A percentile compares a stretch with the other conserved stretches of the same genome.
Conservation (phyloP, 305 asterid genomes). For the Nicotiana rustica region DNA sequence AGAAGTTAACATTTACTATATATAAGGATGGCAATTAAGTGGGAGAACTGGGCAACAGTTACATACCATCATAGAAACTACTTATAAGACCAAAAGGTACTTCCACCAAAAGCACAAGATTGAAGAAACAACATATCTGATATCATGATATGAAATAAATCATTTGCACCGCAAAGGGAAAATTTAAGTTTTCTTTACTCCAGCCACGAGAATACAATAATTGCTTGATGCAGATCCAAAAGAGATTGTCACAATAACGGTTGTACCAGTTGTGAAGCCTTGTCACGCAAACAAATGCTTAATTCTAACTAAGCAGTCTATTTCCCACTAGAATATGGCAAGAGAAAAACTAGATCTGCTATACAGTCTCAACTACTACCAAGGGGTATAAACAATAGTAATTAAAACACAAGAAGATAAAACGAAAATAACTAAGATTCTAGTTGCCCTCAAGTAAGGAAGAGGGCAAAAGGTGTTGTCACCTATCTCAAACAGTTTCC, state of each 20-base stretch:
- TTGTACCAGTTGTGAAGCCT: neutral
- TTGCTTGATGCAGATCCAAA: neutral
- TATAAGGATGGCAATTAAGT: conserved; percentile 13
- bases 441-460: neutral
- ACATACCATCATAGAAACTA: neutral
- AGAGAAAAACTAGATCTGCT: neutral
- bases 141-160: neutral
- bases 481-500: neutral
- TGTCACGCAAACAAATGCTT: neutral
- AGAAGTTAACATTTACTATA: neutral
- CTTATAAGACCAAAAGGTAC: conserved; percentile 4
- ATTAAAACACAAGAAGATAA: neutral
- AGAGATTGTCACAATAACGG: neutral
- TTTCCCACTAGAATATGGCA: neutral
- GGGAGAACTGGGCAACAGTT: conserved; percentile 24
- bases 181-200: neutral
- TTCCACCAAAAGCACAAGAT: conserved; percentile 9
- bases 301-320: neutral
- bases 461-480: neutral
- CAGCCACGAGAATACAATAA: neutral
- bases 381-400: neutral
- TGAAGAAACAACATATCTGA: conserved; percentile 15
- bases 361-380: neutral
- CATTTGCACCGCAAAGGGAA: conserved; percentile 10
- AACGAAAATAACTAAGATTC: neutral